Conservation (phyloP, 768 basidiomycete species). For the Phlegmacium glaucopus region DNA sequence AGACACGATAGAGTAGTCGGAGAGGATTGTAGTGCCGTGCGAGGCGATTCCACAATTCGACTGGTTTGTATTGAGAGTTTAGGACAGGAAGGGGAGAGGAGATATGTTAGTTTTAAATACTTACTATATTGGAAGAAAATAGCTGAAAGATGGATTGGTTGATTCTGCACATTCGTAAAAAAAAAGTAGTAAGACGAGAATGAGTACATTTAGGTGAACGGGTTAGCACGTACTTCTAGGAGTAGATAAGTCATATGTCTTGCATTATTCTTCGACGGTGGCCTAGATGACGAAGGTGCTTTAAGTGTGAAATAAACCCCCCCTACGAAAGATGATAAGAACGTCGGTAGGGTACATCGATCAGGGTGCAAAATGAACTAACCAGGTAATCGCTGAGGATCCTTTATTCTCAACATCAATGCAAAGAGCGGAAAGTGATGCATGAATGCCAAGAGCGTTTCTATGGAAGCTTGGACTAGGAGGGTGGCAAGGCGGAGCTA, state of each 20-base stretch:
- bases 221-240: constrained; percentile 26
- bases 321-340: constrained; percentile 19
- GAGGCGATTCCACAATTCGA: constrained; percentile 45
- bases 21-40: constrained; percentile 57
- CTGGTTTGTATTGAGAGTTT: constrained; percentile 24
- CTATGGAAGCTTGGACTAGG: constrained; percentile 55
- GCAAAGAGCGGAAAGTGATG: constrained; percentile 94
- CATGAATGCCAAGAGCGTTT: constrained; percentile 71
- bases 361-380: constrained; percentile 1
- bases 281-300: neutral
- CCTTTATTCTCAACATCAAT: constrained; percentile 78
- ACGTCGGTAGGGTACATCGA: neutral
- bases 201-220: neutral
- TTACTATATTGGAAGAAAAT: constrained; percentile 62
- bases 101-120: constrained; percentile 11
- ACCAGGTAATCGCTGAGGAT: constrained; percentile 83
- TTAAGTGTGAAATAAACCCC: constrained; percentile 16
- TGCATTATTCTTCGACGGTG: constrained; percentile 4
- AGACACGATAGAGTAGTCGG: constrained; percentile 44
- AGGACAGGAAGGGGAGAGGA: constrained; percentile 1
- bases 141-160: constrained; percentile 44
- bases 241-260: constrained; percentile 18
- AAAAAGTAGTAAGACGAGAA: neutral
- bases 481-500: constrained; percentile 41
- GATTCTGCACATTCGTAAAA: constrained; percentile 36